These are phyloP conservation scores for Haplosporangium sp. DNA, from an alignment of 371 early-diverging fungal genomes.

Conservation along the genomic window DNA sequence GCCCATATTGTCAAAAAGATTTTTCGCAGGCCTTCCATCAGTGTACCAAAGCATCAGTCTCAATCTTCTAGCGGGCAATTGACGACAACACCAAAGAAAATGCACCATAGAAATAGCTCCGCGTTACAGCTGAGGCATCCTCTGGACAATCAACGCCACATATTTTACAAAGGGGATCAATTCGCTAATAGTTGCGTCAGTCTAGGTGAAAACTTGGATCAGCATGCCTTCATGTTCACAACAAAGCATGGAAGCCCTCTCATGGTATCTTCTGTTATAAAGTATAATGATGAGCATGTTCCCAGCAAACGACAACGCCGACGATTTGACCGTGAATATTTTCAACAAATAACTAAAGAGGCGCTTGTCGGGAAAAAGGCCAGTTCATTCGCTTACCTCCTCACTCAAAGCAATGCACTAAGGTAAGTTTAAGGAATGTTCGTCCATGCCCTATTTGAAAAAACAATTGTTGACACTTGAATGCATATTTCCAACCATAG, in stretches of 20 bases:
- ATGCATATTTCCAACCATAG: constrained; percentile 2
- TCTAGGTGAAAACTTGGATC: constrained; percentile 44
- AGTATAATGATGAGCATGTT: constrained; percentile 46
- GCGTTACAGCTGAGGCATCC: constrained; percentile 7
- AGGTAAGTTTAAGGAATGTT: constrained; percentile 12
- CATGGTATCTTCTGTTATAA: constrained; percentile 36
- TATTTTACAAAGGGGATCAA: constrained; percentile 38
- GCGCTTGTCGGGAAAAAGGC: constrained; percentile 52
- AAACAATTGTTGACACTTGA: not conserved
- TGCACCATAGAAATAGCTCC: constrained; percentile 8
- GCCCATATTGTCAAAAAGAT: constrained; percentile 48
- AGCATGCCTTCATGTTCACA: constrained; percentile 52
- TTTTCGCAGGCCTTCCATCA: constrained; percentile 28
- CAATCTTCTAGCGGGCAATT: constrained; percentile 10
- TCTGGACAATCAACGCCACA: constrained; percentile 38
- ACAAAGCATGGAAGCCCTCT: constrained; percentile 48
- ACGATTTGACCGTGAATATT: constrained; percentile 48
- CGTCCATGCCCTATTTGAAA: not conserved
- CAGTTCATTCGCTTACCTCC: constrained; percentile 41
- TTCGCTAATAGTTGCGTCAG: constrained; percentile 38
- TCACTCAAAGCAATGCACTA: constrained; percentile 49
- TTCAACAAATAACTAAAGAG: constrained; percentile 55
- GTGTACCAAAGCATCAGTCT: constrained; percentile 27
- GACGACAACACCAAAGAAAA: constrained; percentile 6
- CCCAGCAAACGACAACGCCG: constrained; percentile 49